These are phyloP conservation scores for Verticillium dahliae DNA, from an alignment of 2,329 filamentous ascomycete genomes.

Conservation along the genomic window DNA sequence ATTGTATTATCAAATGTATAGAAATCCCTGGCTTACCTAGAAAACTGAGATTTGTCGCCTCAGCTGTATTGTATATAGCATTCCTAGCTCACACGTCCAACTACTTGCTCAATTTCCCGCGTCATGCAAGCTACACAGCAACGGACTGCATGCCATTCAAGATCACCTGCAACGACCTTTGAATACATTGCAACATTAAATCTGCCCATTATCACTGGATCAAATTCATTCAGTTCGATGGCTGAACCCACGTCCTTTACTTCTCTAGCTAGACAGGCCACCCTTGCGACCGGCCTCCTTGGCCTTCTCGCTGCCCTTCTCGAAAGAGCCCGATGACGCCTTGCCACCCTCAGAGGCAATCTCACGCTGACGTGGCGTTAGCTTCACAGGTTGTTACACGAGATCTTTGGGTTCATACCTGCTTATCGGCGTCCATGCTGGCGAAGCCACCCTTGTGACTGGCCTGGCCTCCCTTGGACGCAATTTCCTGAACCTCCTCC, in stretches of 20 bases:
- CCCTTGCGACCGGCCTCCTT: slow-evolving; percentile 49
- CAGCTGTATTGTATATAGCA: no score
- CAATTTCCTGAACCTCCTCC: slow-evolving; percentile 36
- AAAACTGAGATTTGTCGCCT: no score
- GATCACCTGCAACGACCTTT: no score
- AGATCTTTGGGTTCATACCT: slow-evolving; percentile 15
- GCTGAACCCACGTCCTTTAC: background rate
- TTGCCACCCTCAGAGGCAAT: slow-evolving; percentile 50
- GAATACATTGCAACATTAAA: no score
- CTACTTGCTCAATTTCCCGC: no score
- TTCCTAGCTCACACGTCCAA: no score
- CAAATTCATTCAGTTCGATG: background rate
- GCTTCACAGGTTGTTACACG: background rate
- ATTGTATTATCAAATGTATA: no score
- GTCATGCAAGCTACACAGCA: no score
- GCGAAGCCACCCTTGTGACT: slow-evolving; percentile 31
- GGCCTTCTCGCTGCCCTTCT: slow-evolving; percentile 43
- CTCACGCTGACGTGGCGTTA: slow-evolving; percentile 30
- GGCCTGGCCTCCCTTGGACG: slow-evolving; percentile 31
- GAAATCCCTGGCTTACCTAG: no score
- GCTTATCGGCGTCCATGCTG: slow-evolving; percentile 32
- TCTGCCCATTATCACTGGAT: background rate
- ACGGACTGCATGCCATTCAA: no score
- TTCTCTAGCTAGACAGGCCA: slow-evolving; percentile 17
- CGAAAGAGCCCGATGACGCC: slow-evolving; percentile 46